Base-by-base conservation (phyloP, 2,329 filamentous ascomycete genomes). In the Dichotomopilus funicola region DNA sequence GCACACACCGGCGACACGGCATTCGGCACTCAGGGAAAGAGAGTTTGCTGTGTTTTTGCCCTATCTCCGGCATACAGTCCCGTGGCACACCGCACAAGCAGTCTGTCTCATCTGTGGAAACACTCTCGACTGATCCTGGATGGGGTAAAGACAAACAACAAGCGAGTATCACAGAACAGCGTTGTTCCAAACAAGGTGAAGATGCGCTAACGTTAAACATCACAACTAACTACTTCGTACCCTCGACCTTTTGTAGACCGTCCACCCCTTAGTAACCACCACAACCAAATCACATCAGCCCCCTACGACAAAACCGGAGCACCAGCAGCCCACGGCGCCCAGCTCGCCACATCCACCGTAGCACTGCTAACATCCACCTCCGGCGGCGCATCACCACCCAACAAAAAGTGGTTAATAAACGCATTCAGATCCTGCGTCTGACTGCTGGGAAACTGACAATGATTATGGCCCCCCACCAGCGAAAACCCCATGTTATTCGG, bases 401-500 rank as follows among this genome's bases (percentile, higher is more conserved):
- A 68, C 51, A 81, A 66, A 66, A 81, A 83, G 66, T 77, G 78
- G 70, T 78, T 75, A 66, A 83, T 78, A 67, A 77, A 84, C 6
- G 73, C 72, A 42, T 70, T 77, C 38, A 83, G 71, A 41, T 82
- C 78, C 38, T 72, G 59, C 61, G 76, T 71, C 69, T 81, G 77
- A 35, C 73, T 69, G 43, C 72, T 71, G 5, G 80, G 81, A 69
- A 83, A 83, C 63, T 68, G 65, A 68, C 80, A 83, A 65, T 83
- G 81, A 57, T 70, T 69, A 66, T 82, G 77, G 57, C 75, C 75
- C 40, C 78, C 78, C 37, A 77, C 71, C 63, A 81, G 74, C 37
- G 78, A 79, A 67, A 81, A 81, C 2, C 80, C 80, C 77, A 82
- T 80, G 67, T 78, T 75, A 61, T 76, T 76, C 12, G 76, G 72